Conservation (phyloP, 768 basidiomycete genomes). For the Candolleomyces aberdarensis region DNA sequence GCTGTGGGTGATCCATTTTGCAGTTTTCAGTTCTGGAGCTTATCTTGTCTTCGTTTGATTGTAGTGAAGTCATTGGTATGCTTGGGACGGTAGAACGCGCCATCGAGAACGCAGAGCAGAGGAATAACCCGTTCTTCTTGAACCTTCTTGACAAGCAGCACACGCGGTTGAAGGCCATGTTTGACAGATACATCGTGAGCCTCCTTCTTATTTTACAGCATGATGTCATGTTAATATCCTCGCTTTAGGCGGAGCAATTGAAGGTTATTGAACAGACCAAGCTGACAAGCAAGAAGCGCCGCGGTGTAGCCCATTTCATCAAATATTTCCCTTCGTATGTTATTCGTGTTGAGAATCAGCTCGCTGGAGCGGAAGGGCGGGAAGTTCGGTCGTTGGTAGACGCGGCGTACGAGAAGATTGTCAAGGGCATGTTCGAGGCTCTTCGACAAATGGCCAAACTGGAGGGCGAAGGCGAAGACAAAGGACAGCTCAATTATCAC, state of each 20-base stretch:
- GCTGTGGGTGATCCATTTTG: slow-evolving; percentile 56
- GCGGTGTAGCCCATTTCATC: slow-evolving; percentile 89
- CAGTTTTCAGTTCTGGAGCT: too few species aligned
- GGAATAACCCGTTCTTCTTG: slow-evolving; percentile 70
- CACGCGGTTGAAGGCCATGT: slow-evolving; percentile 65
- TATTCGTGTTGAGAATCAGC: slow-evolving; percentile 77
- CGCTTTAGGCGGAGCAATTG: slow-evolving; percentile 65
- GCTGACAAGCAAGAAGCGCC: slow-evolving; percentile 86
- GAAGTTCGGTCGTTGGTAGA: slow-evolving; percentile 80
- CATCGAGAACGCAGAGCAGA: slow-evolving; percentile 73
- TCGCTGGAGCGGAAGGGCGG: slow-evolving; percentile 70
- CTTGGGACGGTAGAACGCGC: slow-evolving; percentile 76
- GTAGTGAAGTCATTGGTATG: slow-evolving; percentile 83
- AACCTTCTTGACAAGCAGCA: slow-evolving; percentile 81
- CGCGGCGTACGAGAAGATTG: slow-evolving; percentile 82
- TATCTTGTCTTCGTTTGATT: slow-evolving; percentile 4
- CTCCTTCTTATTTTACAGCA: background rate
- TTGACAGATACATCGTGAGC: slow-evolving; percentile 74
- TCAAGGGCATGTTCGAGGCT: slow-evolving; percentile 87
- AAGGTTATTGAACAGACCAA: slow-evolving; percentile 88
- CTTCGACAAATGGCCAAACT: slow-evolving; percentile 95
- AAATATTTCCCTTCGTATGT: slow-evolving; percentile 91
- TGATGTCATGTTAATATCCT: slow-evolving; percentile 4
- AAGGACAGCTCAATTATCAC: slow-evolving; percentile 95
- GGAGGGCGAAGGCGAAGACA: slow-evolving; percentile 91